Base-by-base conservation (phyloP, 2,329 filamentous ascomycete species). In the Hymenoscyphus linearis region DNA sequence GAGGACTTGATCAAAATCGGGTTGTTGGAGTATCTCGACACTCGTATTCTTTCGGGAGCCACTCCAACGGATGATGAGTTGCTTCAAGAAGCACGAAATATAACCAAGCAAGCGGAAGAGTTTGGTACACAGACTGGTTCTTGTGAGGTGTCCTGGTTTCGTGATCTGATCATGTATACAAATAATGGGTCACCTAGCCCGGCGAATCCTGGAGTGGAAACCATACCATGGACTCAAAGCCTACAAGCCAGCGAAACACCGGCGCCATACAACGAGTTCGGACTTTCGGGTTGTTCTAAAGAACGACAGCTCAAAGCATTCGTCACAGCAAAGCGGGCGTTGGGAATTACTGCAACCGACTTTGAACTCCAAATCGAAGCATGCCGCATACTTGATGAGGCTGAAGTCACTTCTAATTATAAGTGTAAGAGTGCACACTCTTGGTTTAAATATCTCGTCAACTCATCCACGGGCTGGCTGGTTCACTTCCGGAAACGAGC, bases 1-100 rank as follows among this genome's bases (percentile, higher is more conserved):
- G 86, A 85, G 70, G 84, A 86, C 66, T 74, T 85, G 27, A 76
- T 87, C 67, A 85, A 86, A 67, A 72, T 79, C 59, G 83, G 86
- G 67, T 69, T 87, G 63, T 76, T 79, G 40, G 79, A 81, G 69
- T 86, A 80, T 74, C 69, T 76, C 54, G 79, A 80, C 62, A 74
- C 77, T 56, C 72, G 71, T 16, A 76, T 82, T 22, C 73, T 77
- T 37, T 74, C 74, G 16, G 76, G 76, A 37, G 68, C 65, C 25
- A 50, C 71, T 1, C 79, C 79, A 2, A 79, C 76, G 4, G 83
- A 86, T 53, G 76, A 78, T 13, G 80, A 85, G 56, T 72, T 86
- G 59, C 79, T 82, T 62, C 69, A 79, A n/a, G 82, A 86, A 70
- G 83, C 82, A n/a, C 84, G 81, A 55, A 78, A 80, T 61, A 80